Evolutionary conservation across 1,284 basidiomycete genomes (phyloP).

Genomic region (Moesziomyces sp.): DNA sequence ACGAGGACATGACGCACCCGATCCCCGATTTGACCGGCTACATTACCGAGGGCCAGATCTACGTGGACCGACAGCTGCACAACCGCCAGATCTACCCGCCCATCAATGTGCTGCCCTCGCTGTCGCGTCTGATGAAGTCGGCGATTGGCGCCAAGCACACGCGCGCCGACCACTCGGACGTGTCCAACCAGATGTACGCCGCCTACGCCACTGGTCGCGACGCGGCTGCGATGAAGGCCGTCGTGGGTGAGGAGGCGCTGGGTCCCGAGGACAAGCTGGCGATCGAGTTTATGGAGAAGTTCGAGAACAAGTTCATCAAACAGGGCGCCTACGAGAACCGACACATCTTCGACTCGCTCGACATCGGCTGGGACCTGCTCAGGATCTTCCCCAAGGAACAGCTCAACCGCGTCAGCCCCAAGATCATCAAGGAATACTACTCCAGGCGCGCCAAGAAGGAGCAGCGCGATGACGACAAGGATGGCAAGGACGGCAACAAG

Average conservation of each 20-base stretch:
- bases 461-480: constrained; percentile 27
- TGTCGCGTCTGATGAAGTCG: constrained; percentile 99
- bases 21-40: constrained; percentile 99
- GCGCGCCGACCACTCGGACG: constrained; percentile 97
- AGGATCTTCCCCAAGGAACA: constrained; percentile 99
- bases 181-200: constrained; percentile 74
- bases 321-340: constrained; percentile 92
- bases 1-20: constrained; percentile 99
- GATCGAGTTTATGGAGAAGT: constrained; percentile 65
- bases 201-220: constrained; percentile 77
- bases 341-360: constrained; percentile 96
- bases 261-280: constrained; percentile 79
- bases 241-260: constrained; percentile 97
- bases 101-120: constrained; percentile 97
- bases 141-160: constrained; percentile 98
- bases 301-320: constrained; percentile 66
- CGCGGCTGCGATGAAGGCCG: constrained; percentile 98
- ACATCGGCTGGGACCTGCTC: constrained; percentile 95
- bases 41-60: constrained; percentile 98
- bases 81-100: constrained; percentile 98
- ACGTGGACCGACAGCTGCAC: constrained; percentile 88
- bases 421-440: constrained; percentile 68
- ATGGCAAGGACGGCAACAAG: constrained; percentile 45
- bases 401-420: constrained; percentile 78
- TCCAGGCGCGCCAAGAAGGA: constrained; percentile 55